These are phyloP conservation scores for Magnolia sinica DNA, from an alignment of 164 flowering plant genomes.

Conservation along the genomic window DNA sequence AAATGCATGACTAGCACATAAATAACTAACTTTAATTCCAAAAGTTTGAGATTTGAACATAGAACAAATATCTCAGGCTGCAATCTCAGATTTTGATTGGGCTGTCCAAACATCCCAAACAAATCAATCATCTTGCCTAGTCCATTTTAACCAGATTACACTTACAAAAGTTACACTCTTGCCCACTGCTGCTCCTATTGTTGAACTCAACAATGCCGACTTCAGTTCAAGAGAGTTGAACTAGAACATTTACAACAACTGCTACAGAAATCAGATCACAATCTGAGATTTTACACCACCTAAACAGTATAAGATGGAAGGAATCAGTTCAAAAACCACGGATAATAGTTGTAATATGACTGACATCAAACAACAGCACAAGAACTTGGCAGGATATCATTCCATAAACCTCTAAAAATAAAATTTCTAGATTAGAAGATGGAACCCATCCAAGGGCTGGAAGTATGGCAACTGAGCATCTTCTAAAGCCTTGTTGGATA, in stretches of 20 bases:
- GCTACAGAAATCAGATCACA: not conserved
- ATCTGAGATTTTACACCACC: not conserved
- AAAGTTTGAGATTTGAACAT: not conserved
- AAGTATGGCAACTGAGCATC: no score
- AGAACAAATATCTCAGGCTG: not conserved
- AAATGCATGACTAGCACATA: not conserved
- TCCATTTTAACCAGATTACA: not conserved
- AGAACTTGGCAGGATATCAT: no score
- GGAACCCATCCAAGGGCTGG: no score
- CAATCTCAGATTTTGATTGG: slow-evolving; percentile 4
- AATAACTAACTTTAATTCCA: not conserved
- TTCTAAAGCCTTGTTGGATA: no score
- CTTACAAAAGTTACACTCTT: not conserved
- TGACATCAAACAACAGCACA: no score
- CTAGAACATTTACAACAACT: slow-evolving; percentile 1
- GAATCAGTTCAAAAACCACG: not conserved
- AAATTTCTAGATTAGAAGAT: not conserved
- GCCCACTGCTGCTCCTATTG: not conserved
- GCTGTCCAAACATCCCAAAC: not conserved
- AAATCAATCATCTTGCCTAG: not conserved
- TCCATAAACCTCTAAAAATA: no score
- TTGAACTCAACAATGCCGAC: not conserved
- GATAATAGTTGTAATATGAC: no score
- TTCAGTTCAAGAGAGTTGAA: not conserved
- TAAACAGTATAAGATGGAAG: slow-evolving; percentile 1